Evolutionary conservation across 163 green algal species (phyloP).

Genomic region (Coccomyxa subellipsoidea): DNA sequence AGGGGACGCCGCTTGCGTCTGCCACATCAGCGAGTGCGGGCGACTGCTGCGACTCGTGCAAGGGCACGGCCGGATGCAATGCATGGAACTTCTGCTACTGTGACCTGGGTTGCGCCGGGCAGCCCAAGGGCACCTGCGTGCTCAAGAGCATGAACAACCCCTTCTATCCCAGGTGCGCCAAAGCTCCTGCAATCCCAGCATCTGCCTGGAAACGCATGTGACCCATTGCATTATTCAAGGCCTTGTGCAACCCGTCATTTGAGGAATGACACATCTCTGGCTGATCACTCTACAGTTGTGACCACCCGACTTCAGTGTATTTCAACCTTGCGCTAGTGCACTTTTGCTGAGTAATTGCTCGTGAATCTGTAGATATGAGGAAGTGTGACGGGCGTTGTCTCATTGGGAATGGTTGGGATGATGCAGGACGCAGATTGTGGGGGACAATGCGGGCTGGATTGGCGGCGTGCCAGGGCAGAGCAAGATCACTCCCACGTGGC

Average conservation of each 20-base stretch:
- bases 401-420: too few species aligned
- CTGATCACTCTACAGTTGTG: too few species aligned
- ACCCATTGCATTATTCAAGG: too few species aligned
- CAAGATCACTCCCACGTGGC: not conserved
- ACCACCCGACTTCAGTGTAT: too few species aligned
- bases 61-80: not conserved
- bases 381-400: too few species aligned
- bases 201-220: too few species aligned
- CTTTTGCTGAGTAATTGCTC: too few species aligned
- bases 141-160: conserved; percentile 9
- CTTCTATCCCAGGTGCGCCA: conserved; percentile 9
- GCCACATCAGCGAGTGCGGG: not conserved
- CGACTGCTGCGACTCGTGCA: conserved; percentile 6
- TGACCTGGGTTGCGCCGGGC: conserved; percentile 10
- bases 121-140: conserved; percentile 13
- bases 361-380: too few species aligned
- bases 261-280: too few species aligned
- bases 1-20: not conserved
- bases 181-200: too few species aligned
- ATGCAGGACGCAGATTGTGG: not conserved
- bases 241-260: too few species aligned
- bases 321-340: too few species aligned
- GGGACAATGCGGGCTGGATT: conserved; percentile 11
- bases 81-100: conserved; percentile 26
- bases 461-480: not conserved